Evolutionary conservation across 2,329 filamentous ascomycete genomes (phyloP), one percentile per base, ranked within the genome.

Genomic region (Xenosphaeropsis pyriputrescens): DNA sequence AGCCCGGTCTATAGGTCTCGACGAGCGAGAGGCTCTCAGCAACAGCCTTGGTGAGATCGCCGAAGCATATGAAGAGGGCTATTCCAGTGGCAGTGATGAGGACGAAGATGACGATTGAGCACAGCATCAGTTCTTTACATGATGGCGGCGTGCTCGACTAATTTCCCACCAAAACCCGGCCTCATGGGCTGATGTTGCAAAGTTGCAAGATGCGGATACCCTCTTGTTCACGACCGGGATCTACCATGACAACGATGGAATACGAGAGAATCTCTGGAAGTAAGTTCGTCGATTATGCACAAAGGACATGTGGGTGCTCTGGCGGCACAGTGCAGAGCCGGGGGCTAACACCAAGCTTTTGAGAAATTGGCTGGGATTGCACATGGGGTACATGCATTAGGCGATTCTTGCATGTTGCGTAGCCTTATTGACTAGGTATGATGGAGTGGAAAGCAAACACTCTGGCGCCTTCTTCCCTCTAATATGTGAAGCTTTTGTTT

Each of bases 51-150:
- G 81, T 17, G 79, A 83, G 42, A 77, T 96, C 50, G 79, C 81
- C 1, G 88, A 94, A 51, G 83, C 83, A 42, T 96, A 95, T 55
- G 77, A 85, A 47, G 84, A 91, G 43, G 85, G 85, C 2, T 94
- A 85, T 83, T 77, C 75, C 11, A 85, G 80, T 50, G 85, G 77
- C 17, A 79, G 74, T 41, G 81, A 84, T 47, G 68, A 75, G 7
- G 78, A 74, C 15, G 76, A 85, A 41, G 79, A 85, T 43, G 51
- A 56, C 39, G 53, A 41, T 51, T 29, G 32, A 36, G 15, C 19
- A 35, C 8, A 34, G 18, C 16, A 26, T 14, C 32, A 19, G 34
- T 11, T 11, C 36, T 19, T 6, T n/a, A n/a, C 8, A 26, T 29
- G 35, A 18, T 16, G 15, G 32, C 18, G 35, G 12, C 16, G 15